A percentile compares a stretch with the other conserved stretches of the same genome.
phyloP scores from a whole-genome alignment of 1,284 basidiomycete genomes.

The Fistulinella cinereoalba region DNA sequence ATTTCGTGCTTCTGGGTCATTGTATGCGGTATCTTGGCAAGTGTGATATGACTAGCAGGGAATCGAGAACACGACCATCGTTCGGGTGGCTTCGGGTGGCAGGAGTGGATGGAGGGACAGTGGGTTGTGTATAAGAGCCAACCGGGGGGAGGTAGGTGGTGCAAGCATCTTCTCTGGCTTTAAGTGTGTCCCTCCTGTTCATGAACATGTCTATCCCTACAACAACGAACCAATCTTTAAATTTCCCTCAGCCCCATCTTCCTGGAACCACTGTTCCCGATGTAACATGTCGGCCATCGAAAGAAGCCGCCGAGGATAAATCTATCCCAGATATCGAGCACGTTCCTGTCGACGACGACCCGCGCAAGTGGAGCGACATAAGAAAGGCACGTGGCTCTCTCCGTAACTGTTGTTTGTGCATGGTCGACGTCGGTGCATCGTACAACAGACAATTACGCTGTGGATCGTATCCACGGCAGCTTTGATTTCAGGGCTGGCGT shows the following conservation, averaged over 20 bases:
- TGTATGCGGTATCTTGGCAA: slow-evolving; percentile 4
- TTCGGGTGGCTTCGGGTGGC: neutral
- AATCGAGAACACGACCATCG: slow-evolving; percentile 1
- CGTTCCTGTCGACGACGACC: slow-evolving; percentile 71
- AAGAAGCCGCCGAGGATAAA: slow-evolving; percentile 5
- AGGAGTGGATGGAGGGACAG: slow-evolving; percentile 1
- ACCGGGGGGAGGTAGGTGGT: slow-evolving; percentile 6
- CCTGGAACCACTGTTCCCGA: slow-evolving; percentile 2
- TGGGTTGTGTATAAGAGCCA: slow-evolving; percentile 23
- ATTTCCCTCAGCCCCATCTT: slow-evolving; percentile 1
- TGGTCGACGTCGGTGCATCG: neutral
- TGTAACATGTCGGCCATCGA: slow-evolving; percentile 1
- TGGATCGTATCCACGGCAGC: slow-evolving; percentile 57
- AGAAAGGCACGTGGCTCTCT: slow-evolving; percentile 56
- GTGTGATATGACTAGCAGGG: neutral
- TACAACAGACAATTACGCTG: slow-evolving; percentile 49
- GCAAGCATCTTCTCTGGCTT: neutral
- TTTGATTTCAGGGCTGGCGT: slow-evolving; percentile 67
- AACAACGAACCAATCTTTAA: neutral
- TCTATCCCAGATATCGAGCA: slow-evolving; percentile 59
- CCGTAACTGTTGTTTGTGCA: neutral
- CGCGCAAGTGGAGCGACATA: slow-evolving; percentile 63
- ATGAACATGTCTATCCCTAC: slow-evolving; percentile 13
- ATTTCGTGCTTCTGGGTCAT: neutral
- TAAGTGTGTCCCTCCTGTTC: slow-evolving; percentile 3